These are phyloP conservation scores for Phaeosphaeriaceae sp. DNA, from an alignment of 2,329 filamentous ascomycete species.

Conservation along the genomic window DNA sequence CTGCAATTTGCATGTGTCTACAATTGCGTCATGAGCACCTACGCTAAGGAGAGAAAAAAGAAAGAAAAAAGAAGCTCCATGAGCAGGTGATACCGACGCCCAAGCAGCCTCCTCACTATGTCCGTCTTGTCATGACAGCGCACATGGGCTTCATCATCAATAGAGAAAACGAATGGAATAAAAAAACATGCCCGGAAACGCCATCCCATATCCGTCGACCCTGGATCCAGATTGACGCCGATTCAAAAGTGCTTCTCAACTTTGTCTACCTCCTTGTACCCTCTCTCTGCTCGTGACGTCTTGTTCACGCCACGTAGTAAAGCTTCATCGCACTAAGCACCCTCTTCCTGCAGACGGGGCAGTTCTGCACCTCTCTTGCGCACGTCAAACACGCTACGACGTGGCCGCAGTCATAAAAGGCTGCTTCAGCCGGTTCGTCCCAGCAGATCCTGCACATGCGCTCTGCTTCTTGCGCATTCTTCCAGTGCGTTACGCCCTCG, in stretches of 20 bases:
- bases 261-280: neutral
- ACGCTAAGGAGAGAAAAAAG: conserved; percentile 4
- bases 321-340: conserved; percentile 66
- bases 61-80: neutral
- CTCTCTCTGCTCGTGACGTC: neutral
- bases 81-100: too few species aligned
- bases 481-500: conserved; percentile 68
- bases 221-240: neutral
- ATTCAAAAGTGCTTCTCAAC: neutral
- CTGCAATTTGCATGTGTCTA: neutral
- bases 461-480: conserved; percentile 67
- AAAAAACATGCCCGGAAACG: neutral
- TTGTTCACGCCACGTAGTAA: conserved; percentile 49
- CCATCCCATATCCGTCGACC: neutral
- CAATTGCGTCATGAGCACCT: conserved; percentile 1
- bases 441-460: conserved; percentile 68
- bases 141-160: neutral
- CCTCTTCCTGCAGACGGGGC: conserved; percentile 66
- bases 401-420: conserved; percentile 70
- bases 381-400: conserved; percentile 68
- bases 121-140: neutral
- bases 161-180: neutral
- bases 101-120: too few species aligned
- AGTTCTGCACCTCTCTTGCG: conserved; percentile 64
- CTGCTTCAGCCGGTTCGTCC: conserved; percentile 64